Evolutionary conservation across 2,329 filamentous ascomycete species (phyloP).

Genomic region (Colletotrichum costaricense): DNA sequence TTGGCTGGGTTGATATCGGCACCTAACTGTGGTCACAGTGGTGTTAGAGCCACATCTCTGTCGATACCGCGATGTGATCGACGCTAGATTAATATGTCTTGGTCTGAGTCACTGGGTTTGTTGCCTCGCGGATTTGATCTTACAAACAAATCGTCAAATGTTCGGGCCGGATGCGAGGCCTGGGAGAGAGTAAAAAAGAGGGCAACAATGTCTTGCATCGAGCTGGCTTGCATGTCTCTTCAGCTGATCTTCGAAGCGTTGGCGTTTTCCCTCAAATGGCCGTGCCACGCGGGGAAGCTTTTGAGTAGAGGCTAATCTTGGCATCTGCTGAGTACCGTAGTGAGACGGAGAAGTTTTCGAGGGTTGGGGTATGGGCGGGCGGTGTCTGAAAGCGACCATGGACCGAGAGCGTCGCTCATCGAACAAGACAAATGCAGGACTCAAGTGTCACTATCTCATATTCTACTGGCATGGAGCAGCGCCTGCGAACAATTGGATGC

Average conservation of each 20-base stretch:
- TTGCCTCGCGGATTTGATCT: not conserved
- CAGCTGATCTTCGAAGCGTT: conserved; percentile 11
- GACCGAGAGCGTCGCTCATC: not conserved
- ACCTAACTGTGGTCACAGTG: not conserved
- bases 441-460: not conserved
- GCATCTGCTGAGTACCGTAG: not conserved
- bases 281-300: conserved; percentile 54
- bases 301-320: not conserved
- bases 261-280: conserved; percentile 13
- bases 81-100: not conserved
- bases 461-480: not conserved
- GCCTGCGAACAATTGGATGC: not conserved
- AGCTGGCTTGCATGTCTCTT: conserved; percentile 3
- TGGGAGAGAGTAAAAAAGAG: not conserved
- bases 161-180: not conserved
- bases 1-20: not conserved
- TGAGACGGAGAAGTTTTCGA: not conserved
- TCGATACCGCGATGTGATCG: not conserved
- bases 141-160: not conserved
- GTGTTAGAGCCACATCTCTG: not conserved
- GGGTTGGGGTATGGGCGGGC: not conserved
- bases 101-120: not conserved
- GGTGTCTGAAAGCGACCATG: not conserved
- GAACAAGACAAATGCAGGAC: not conserved
- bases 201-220: conserved; percentile 8